A percentile compares a stretch with the other conserved stretches of the same genome.
These are phyloP conservation scores for Hortiboletus flavorubellus DNA, from an alignment of 768 basidiomycete genomes.

Conservation along the genomic window DNA sequence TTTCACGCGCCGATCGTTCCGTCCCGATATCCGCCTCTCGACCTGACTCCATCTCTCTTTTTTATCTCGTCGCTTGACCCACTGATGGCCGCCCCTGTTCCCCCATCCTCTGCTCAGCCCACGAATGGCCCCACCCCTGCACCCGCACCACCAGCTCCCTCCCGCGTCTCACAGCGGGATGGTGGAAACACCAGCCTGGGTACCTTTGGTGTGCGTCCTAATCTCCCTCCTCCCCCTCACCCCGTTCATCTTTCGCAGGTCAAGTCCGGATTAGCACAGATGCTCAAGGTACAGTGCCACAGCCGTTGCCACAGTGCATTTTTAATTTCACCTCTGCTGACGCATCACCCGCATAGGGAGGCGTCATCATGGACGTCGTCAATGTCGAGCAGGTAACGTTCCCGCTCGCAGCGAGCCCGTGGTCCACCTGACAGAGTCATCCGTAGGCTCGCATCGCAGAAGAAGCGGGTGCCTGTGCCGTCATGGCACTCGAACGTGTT, in stretches of 20 bases:
- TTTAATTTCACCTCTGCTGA: background rate
- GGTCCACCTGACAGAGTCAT: constrained; percentile 2
- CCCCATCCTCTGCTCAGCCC: background rate
- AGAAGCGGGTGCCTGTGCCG: constrained; percentile 95
- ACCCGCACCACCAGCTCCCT: constrained; percentile 35
- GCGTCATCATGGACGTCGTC: constrained; percentile 94
- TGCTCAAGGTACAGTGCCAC: constrained; percentile 71
- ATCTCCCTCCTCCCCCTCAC: background rate
- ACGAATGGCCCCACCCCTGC: constrained; percentile 6
- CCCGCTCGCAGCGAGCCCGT: background rate
- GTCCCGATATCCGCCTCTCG: constrained; percentile 1
- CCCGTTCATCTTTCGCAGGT: constrained; percentile 46
- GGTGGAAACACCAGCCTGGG: constrained; percentile 59
- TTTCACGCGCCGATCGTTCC: background rate
- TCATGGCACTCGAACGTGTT: constrained; percentile 95
- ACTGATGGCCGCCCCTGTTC: constrained; percentile 17
- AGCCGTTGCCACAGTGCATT: background rate
- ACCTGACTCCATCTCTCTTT: background rate
- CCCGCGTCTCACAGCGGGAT: constrained; percentile 49
- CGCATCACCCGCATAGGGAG: constrained; percentile 45
- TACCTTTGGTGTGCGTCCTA: constrained; percentile 60
- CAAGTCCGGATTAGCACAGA: constrained; percentile 93
- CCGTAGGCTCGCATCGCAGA: constrained; percentile 90
- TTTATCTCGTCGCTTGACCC: background rate
- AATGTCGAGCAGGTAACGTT: constrained; percentile 60